Percentiles rank a stretch among this genome's conserved stretches.
phyloP scores from a whole-genome alignment of 495 filamentous ascomycete species.

The Aspergillus nidulans region DNA sequence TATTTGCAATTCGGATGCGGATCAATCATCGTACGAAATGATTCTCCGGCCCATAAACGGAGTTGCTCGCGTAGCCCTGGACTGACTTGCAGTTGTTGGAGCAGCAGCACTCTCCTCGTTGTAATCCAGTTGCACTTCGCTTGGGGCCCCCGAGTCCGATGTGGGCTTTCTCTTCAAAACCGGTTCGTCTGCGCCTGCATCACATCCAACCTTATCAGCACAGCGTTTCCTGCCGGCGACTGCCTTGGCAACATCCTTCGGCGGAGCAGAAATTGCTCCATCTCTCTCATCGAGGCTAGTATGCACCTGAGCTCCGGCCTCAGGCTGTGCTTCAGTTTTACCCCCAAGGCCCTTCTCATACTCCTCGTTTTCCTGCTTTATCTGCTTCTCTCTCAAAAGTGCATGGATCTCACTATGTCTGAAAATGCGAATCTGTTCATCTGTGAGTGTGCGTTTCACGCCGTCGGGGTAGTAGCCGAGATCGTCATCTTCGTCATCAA shows the following conservation, averaged over 20 bases:
- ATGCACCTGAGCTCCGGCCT: not conserved
- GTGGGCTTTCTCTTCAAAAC: not conserved
- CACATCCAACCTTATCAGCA: not conserved
- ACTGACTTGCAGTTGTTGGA: not conserved
- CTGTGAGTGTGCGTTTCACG: conserved; percentile 84
- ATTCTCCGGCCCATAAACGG: conserved; percentile 29
- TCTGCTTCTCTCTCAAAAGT: conserved; percentile 54
- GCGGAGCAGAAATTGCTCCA: not conserved
- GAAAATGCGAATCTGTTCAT: conserved; percentile 88
- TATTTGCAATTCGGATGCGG: not conserved
- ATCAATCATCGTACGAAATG: conserved; percentile 40
- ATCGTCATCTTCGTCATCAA: conserved; percentile 58
- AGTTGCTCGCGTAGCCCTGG: not conserved
- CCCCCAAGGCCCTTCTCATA: not conserved
- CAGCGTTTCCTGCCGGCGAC: not conserved
- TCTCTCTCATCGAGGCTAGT: not conserved
- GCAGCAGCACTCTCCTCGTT: conserved; percentile 3
- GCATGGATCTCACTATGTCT: conserved; percentile 81
- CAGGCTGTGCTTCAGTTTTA: not conserved
- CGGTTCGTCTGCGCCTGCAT: not conserved
- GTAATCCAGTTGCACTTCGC: conserved; percentile 13
- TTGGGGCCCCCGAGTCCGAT: not conserved
- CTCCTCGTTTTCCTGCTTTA: conserved; percentile 29
- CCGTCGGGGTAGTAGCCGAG: conserved; percentile 90
- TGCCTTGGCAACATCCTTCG: not conserved